Percentiles rank a stretch among this genome's conserved stretches.
Conservation (phyloP, 2,329 filamentous ascomycete genomes). For the Ophiocordyceps australis region DNA sequence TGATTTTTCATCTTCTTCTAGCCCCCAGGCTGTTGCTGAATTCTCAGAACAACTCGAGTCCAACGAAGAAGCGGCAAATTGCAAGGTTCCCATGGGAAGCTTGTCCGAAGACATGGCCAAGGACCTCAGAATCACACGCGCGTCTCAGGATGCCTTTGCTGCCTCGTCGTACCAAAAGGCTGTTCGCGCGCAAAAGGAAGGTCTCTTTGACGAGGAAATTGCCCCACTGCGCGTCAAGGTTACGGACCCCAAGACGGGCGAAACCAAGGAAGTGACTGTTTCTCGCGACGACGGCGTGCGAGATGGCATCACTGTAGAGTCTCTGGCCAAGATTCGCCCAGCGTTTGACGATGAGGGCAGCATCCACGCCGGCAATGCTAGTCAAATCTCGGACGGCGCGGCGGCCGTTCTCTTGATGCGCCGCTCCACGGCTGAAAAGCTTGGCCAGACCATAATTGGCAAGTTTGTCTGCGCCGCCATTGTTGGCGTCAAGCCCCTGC, state of each 20-base stretch:
- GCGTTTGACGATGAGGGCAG: constrained; percentile 82
- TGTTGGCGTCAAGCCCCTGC: constrained; percentile 75
- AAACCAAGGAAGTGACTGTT: constrained; percentile 70
- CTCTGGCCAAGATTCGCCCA: constrained; percentile 74
- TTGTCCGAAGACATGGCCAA: constrained; percentile 91
- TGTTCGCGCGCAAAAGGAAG: constrained; percentile 61
- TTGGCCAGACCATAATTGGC: constrained; percentile 77
- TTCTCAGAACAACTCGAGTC: constrained; percentile 80
- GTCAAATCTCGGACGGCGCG: constrained; percentile 88
- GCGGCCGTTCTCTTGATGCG: constrained; percentile 93
- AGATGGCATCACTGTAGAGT: constrained; percentile 69
- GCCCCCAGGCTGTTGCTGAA: constrained; percentile 71
- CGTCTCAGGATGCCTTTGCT: constrained; percentile 78
- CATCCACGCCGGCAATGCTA: constrained; percentile 94
- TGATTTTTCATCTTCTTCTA: constrained; percentile 12
- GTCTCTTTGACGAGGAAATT: constrained; percentile 90
- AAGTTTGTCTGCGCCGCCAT: constrained; percentile 79
- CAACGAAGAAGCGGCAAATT: constrained; percentile 73
- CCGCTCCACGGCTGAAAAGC: constrained; percentile 71
- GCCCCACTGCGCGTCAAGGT: constrained; percentile 70
- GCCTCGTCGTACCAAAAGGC: constrained; percentile 90
- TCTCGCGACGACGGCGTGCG: constrained; percentile 76
- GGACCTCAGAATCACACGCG: constrained; percentile 54
- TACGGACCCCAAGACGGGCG: constrained; percentile 78
- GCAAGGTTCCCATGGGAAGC: constrained; percentile 93